Conservation (phyloP, 1,139 yeast species). For the Pichia kudriavzevii region DNA sequence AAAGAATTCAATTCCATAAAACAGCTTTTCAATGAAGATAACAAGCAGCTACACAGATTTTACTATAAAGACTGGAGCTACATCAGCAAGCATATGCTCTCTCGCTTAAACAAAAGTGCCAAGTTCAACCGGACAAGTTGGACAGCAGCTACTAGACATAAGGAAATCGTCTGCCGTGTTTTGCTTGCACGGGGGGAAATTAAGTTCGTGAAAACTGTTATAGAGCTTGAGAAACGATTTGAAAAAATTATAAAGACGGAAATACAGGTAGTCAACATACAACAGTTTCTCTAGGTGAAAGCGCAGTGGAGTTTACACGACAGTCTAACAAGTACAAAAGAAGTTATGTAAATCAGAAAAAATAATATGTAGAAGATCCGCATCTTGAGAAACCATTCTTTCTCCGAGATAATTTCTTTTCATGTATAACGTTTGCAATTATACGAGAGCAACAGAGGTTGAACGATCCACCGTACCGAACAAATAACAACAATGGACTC, state of each 20-base stretch:
- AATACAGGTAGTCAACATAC: constrained; percentile 16
- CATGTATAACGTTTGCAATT: too few relatives aligned
- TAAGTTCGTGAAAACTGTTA: constrained; percentile 18
- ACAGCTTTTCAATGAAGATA: constrained; percentile 13
- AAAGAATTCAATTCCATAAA: constrained; percentile 18
- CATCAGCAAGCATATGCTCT: constrained; percentile 16
- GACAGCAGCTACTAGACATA: constrained; percentile 12
- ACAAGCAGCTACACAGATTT: constrained; percentile 13
- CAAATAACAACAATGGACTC: too few relatives aligned
- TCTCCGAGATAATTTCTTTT: not conserved
- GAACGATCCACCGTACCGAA: too few relatives aligned
- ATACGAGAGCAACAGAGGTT: too few relatives aligned
- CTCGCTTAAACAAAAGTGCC: constrained; percentile 12
- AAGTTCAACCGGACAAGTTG: constrained; percentile 11
- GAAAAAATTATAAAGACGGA: constrained; percentile 24
- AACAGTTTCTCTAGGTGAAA: constrained; percentile 13
- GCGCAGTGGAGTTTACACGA: too few relatives aligned
- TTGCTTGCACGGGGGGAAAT: constrained; percentile 22
- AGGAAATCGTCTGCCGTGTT: constrained; percentile 21
- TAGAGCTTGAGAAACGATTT: constrained; percentile 25
- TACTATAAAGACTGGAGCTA: constrained; percentile 21
- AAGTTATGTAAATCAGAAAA: too few relatives aligned
- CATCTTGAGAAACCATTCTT: too few relatives aligned
- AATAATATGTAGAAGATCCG: too few relatives aligned
- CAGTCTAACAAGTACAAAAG: too few relatives aligned